Evolutionary conservation across 495 filamentous ascomycete genomes (phyloP).

Genomic region (Tuber aestivum): DNA sequence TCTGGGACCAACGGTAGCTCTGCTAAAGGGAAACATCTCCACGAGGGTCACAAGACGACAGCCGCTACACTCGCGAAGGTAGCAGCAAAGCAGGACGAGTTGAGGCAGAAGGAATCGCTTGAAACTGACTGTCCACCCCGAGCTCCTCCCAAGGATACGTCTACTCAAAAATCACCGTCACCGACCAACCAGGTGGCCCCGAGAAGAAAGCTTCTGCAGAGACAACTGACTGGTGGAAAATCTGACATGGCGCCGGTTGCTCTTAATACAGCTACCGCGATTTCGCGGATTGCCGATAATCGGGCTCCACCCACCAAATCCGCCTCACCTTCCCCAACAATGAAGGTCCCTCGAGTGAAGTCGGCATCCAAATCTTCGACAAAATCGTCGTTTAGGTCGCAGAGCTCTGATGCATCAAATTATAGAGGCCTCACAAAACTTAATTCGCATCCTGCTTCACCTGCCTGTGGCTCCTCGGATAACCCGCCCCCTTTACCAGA

Average conservation of each 20-base stretch:
- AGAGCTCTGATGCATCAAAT: conserved; percentile 20
- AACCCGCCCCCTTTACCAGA: conserved; percentile 30
- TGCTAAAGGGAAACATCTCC: conserved; percentile 22
- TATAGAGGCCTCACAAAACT: conserved; percentile 22
- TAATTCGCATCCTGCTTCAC: conserved; percentile 35
- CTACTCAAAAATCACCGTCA: neutral
- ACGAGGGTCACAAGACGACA: conserved; percentile 36
- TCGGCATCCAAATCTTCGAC: conserved; percentile 22
- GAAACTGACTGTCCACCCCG: conserved; percentile 28
- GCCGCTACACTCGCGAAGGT: conserved; percentile 35
- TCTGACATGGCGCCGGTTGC: conserved; percentile 27
- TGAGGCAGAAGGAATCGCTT: conserved; percentile 25
- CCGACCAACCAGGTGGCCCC: neutral
- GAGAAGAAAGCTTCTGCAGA: conserved; percentile 30
- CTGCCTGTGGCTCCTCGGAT: conserved; percentile 17
- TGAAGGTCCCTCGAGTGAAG: conserved; percentile 20
- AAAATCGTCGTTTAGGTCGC: conserved; percentile 32
- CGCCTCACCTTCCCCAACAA: conserved; percentile 18
- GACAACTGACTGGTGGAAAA: conserved; percentile 20
- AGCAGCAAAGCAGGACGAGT: conserved; percentile 33
- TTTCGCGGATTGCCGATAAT: conserved; percentile 35
- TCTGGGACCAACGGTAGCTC: conserved; percentile 26
- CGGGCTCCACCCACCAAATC: conserved; percentile 30
- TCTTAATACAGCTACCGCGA: conserved; percentile 29
- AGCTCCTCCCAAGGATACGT: conserved; percentile 30